A percentile compares a stretch with the other conserved stretches of the same genome.
phyloP scores from a whole-genome alignment of 2,329 filamentous ascomycete genomes.

The Penicillium griseofulvum region DNA sequence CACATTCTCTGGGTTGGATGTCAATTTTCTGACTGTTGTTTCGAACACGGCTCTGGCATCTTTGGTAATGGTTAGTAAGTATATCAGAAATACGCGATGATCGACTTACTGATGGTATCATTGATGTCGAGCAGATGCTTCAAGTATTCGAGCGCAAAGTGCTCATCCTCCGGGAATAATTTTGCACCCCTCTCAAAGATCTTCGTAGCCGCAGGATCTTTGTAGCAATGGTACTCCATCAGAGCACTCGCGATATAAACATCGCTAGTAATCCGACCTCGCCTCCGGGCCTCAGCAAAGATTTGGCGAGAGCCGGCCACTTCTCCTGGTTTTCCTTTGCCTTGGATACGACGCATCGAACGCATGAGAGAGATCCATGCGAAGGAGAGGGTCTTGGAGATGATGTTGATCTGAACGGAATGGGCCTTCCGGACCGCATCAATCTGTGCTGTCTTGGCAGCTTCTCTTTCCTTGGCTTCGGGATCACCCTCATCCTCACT shows the following conservation, averaged over 20 bases:
- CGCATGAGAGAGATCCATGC: slow-evolving; percentile 94
- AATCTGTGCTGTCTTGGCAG: slow-evolving; percentile 54
- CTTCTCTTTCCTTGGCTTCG: slow-evolving; percentile 50
- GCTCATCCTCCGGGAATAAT: slow-evolving; percentile 88
- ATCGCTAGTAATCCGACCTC: slow-evolving; percentile 85
- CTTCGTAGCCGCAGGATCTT: slow-evolving; percentile 85
- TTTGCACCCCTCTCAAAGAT: slow-evolving; percentile 94
- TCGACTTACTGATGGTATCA: slow-evolving; percentile 80
- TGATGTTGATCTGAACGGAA: slow-evolving; percentile 67
- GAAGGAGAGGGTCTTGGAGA: slow-evolving; percentile 84
- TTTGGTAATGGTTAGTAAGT: slow-evolving; percentile 37
- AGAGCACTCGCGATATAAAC: slow-evolving; percentile 91
- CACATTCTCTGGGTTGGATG: slow-evolving; percentile 70
- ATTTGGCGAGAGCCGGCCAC: slow-evolving; percentile 75
- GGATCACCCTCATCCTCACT: slow-evolving; percentile 57
- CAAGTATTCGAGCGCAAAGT: slow-evolving; percentile 91
- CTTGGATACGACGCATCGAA: slow-evolving; percentile 90
- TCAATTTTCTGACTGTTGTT: slow-evolving; percentile 80
- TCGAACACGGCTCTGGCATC: slow-evolving; percentile 96
- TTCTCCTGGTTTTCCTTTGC: slow-evolving; percentile 70
- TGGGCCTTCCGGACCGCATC: slow-evolving; percentile 63
- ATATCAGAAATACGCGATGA: background rate
- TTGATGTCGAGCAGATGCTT: slow-evolving; percentile 91
- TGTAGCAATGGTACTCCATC: slow-evolving; percentile 94
- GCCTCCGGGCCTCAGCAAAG: slow-evolving; percentile 83